These are phyloP conservation scores for Monilinia fructigena DNA, from an alignment of 2,329 filamentous ascomycete species.

Conservation along the genomic window DNA sequence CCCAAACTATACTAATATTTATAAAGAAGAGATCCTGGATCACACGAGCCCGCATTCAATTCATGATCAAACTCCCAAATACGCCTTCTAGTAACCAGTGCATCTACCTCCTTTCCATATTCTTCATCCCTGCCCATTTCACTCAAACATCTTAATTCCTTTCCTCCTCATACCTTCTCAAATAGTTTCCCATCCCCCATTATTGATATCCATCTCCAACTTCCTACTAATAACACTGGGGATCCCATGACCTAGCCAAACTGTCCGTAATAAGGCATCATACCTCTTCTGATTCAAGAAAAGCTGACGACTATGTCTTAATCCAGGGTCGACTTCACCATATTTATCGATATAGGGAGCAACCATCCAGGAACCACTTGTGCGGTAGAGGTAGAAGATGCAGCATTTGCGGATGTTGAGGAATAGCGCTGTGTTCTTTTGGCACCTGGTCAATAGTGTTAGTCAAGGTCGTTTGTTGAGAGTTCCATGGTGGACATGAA, in stretches of 20 bases:
- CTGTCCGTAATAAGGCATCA: conserved; percentile 78
- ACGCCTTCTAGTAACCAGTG: background rate
- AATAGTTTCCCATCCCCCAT: conserved; percentile 93
- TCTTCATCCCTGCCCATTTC: background rate
- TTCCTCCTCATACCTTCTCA: conserved; percentile 7
- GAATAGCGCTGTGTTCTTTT: conserved; percentile 86
- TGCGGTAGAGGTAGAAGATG: conserved; percentile 79
- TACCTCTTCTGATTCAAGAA: conserved; percentile 94
- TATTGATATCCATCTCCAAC: conserved; percentile 93
- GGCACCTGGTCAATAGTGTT: conserved; percentile 61
- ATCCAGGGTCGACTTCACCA: conserved; percentile 89
- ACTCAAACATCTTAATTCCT: background rate
- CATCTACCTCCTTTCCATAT: background rate
- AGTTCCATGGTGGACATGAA: conserved; percentile 1
- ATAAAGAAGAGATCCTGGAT: background rate
- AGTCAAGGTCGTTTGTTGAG: conserved; percentile 27
- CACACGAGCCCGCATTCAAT: background rate
- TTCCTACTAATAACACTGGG: conserved; percentile 87
- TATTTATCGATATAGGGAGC: conserved; percentile 96
- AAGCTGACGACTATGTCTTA: conserved; percentile 82
- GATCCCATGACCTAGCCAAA: conserved; percentile 84
- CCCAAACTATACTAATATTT: background rate
- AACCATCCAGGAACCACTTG: conserved; percentile 77
- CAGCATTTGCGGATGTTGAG: conserved; percentile 97
- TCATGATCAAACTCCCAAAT: background rate